Percentiles rank a stretch among this genome's conserved stretches.
Evolutionary conservation across 192 early-diverging fungal genomes (phyloP).

Genomic region (Podila minutissima): DNA sequence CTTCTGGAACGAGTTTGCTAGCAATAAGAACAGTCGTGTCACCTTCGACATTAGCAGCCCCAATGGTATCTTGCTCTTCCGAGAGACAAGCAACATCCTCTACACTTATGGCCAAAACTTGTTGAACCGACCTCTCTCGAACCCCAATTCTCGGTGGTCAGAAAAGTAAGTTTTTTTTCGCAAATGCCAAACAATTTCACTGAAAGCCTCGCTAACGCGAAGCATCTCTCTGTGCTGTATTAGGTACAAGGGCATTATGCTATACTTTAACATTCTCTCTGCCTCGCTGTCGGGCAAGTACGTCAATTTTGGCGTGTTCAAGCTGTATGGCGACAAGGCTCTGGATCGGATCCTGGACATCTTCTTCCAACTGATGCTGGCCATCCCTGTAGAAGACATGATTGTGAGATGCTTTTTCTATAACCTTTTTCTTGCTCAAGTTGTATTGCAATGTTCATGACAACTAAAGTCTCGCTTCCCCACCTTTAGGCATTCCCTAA

Average conservation of each 20-base stretch:
- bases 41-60: constrained; percentile 87
- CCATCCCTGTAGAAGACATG: constrained; percentile 79
- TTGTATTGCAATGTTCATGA: neutral
- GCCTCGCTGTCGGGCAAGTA: constrained; percentile 81
- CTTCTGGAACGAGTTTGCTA: constrained; percentile 83
- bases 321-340: constrained; percentile 85
- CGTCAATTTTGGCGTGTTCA: constrained; percentile 93
- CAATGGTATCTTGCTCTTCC: constrained; percentile 90
- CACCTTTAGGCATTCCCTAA: constrained; percentile 66
- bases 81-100: constrained; percentile 71
- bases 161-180: constrained; percentile 33
- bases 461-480: neutral
- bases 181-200: neutral
- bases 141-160: constrained; percentile 15
- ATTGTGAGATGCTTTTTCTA: constrained; percentile 56
- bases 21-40: constrained; percentile 82
- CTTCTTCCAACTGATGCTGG: constrained; percentile 75
- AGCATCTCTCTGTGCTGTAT: neutral
- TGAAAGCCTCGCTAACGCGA: neutral
- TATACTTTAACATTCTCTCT: constrained; percentile 79
- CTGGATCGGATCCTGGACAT: constrained; percentile 71
- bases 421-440: neutral
- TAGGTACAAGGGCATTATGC: constrained; percentile 80
- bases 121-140: constrained; percentile 35
- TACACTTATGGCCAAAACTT: constrained; percentile 39